A percentile compares a stretch with the other conserved stretches of the same genome.
Conservation (phyloP, 2,329 filamentous ascomycete genomes). For the Chaetomiaceae sp. region DNA sequence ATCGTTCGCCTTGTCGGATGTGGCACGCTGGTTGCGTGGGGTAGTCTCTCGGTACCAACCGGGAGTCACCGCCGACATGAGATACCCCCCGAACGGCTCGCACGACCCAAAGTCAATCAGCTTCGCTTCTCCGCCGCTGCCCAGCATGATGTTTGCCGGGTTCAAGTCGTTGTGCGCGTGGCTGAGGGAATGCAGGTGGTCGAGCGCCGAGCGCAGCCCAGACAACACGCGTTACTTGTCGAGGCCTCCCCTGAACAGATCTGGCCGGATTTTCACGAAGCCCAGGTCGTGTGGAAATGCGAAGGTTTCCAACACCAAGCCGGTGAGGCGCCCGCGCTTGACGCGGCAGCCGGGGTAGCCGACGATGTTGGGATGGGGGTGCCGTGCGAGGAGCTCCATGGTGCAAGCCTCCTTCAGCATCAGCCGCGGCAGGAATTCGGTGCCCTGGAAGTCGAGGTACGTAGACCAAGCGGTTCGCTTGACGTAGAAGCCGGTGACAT, state of each 20-base stretch:
- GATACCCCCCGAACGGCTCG: not conserved
- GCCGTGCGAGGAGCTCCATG: constrained; percentile 17
- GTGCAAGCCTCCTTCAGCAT: constrained; percentile 13
- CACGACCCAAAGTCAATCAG: constrained; percentile 1
- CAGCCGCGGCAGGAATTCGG: not conserved
- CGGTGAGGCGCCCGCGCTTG: constrained; percentile 16
- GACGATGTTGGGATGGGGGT: constrained; percentile 21
- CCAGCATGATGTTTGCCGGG: not conserved
- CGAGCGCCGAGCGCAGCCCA: not conserved
- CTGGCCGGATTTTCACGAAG: not conserved
- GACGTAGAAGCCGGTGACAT: not conserved
- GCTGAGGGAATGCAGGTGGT: not conserved
- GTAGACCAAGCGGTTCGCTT: not conserved
- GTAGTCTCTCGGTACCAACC: not conserved
- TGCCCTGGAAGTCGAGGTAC: not conserved
- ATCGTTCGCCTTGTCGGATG: too few species aligned
- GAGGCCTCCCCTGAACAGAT: not conserved
- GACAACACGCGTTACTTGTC: not conserved
- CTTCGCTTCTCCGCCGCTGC: not conserved
- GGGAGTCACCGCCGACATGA: not conserved
- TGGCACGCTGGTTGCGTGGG: not conserved
- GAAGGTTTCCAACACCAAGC: constrained; percentile 15
- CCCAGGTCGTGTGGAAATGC: not conserved
- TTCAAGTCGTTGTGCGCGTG: not conserved
- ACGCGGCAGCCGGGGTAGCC: constrained; percentile 20